phyloP scores from a whole-genome alignment of 768 basidiomycete genomes.

The Rhodotorula kratochvilovae region DNA sequence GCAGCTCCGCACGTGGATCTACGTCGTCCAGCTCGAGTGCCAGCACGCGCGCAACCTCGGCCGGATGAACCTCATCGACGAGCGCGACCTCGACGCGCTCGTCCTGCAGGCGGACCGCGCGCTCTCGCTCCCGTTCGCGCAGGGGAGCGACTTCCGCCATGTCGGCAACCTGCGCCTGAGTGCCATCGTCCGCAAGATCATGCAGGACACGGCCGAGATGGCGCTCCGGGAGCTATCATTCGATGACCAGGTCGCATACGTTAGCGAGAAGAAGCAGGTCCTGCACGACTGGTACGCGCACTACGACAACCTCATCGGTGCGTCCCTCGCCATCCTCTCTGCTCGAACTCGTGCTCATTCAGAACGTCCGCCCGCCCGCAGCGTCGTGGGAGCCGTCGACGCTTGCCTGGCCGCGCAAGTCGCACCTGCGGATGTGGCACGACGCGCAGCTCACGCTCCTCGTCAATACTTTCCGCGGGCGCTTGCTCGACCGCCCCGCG shows the following conservation, averaged over 20 bases:
- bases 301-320: constrained; percentile 10
- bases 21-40: constrained; percentile 11
- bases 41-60: constrained; percentile 13
- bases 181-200: constrained; percentile 8
- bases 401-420: constrained; percentile 10
- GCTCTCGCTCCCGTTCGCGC: constrained; percentile 4
- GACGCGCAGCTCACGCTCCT: constrained; percentile 10
- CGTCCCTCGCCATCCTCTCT: not conserved
- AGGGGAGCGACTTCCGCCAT: constrained; percentile 4
- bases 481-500: constrained; percentile 7
- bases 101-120: constrained; percentile 4
- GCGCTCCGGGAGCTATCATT: not conserved
- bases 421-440: constrained; percentile 6
- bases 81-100: constrained; percentile 7
- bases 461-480: not conserved
- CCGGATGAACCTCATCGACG: constrained; percentile 1
- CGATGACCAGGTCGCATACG: not conserved
- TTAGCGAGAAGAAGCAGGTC: not conserved
- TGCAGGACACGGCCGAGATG: not conserved
- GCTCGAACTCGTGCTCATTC: not conserved
- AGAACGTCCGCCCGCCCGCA: not conserved
- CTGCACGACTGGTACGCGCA: constrained; percentile 2
- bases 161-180: constrained; percentile 19
- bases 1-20: constrained; percentile 10
- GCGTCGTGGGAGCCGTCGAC: constrained; percentile 1